Evolutionary conservation across 257 asterid species (phyloP).

Genomic region (Prunella vulgaris): DNA sequence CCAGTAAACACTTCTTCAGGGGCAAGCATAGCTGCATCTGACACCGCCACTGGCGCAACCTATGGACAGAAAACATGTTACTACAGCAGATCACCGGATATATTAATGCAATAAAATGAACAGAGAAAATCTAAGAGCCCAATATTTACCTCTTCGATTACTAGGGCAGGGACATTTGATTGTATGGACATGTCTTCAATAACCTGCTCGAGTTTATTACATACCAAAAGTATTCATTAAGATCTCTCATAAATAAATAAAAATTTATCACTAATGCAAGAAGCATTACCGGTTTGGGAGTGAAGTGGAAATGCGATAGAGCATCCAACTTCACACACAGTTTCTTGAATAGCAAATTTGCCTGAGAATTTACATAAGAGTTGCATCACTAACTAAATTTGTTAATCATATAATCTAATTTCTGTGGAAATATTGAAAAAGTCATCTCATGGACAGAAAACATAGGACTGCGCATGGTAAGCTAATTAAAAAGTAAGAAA

Average conservation of each 20-base stretch:
- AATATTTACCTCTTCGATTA: constrained; percentile 87
- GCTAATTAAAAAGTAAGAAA: neutral
- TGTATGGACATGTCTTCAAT: constrained; percentile 93
- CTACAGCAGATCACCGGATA: neutral
- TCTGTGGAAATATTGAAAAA: neutral
- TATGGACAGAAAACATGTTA: constrained; percentile 26
- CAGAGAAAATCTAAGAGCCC: neutral
- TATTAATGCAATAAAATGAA: neutral
- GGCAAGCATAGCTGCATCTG: constrained; percentile 99
- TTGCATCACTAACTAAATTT: neutral
- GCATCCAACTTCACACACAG: constrained; percentile 95
- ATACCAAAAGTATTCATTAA: constrained; percentile 11
- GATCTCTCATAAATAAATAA: neutral
- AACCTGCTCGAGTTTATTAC: constrained; percentile 41
- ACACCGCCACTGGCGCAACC: constrained; percentile 94
- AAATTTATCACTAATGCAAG: constrained; percentile 1
- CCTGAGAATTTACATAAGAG: constrained; percentile 41
- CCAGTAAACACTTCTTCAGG: constrained; percentile 94
- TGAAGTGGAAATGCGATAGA: constrained; percentile 91
- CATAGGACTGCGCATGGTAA: neutral
- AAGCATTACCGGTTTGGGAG: constrained; percentile 87
- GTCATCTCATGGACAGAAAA: neutral
- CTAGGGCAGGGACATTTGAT: constrained; percentile 93
- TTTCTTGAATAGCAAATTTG: constrained; percentile 67
- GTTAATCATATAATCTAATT: neutral